Conservation (phyloP, 2,329 filamentous ascomycete species). For the Myriosclerotinia scirpicola region DNA sequence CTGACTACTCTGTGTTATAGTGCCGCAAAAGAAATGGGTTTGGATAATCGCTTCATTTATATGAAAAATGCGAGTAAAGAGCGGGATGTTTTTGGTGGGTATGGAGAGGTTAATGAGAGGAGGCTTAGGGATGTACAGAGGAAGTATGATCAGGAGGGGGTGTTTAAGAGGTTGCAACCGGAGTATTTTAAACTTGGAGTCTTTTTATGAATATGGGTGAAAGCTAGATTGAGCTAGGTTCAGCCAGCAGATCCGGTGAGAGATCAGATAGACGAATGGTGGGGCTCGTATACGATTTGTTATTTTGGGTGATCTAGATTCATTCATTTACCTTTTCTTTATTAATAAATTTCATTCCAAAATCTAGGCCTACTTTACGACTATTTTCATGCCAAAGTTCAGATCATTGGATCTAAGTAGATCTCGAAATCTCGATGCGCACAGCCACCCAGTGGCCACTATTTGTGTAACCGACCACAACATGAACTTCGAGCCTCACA, state of each 20-base stretch:
- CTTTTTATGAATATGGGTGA: background rate
- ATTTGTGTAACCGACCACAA: background rate
- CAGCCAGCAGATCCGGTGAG: too few species aligned
- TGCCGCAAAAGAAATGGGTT: background rate
- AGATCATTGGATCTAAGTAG: background rate
- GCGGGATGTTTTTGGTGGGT: background rate
- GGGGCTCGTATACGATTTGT: background rate
- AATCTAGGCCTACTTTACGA: background rate
- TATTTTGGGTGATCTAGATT: constrained; percentile 10
- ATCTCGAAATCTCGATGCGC: background rate
- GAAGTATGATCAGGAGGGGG: background rate
- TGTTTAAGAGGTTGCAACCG: background rate
- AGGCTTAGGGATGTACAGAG: background rate
- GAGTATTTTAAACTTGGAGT: background rate
- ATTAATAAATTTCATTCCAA: background rate
- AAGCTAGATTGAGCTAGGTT: background rate
- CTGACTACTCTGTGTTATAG: background rate
- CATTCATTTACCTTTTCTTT: background rate
- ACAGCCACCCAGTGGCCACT: constrained; percentile 3
- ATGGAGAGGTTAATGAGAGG: background rate
- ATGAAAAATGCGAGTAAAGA: background rate
- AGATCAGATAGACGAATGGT: too few species aligned
- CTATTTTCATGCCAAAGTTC: background rate
- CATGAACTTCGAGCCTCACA: constrained; percentile 4
- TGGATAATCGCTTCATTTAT: constrained; percentile 1